Evolutionary conservation across 2,329 filamentous ascomycete species (phyloP), one percentile per base, ranked within the genome.

Genomic region (Cephalotrichum gorgonifer): DNA sequence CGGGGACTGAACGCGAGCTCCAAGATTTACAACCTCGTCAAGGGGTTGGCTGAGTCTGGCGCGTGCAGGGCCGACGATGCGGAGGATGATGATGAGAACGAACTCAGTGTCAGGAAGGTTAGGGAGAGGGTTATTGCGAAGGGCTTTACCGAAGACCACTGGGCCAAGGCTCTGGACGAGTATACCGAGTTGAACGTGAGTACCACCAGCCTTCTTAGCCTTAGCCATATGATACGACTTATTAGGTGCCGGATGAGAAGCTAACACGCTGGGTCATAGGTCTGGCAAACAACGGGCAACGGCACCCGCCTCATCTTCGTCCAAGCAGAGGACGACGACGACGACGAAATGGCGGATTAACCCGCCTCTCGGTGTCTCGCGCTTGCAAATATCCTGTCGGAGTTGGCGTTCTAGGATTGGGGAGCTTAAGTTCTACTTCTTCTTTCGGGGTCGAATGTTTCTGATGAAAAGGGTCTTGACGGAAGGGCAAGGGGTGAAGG

Each of bases 71-170:
- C 88, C 43, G 86, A 85, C 30, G 75, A 76, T 26, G 75, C 63
- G 57, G 78, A 57, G 72, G 86, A 69, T 4, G 74, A 75, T 0
- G 73, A 74, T 3, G 62, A 65, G 31, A 63, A 76, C 20, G 90
- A 96, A 66, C 70, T 98, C 58, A 93, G 85, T 65, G 78, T 98
- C 72, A 79, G 86, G 56, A 86, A 88, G 67, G 88, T 98, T 52
- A 81, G 90, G 64, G 90, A 96, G 67, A 74, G 93, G 55, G 89
- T 98, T 27, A 76, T 97, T 58, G 93, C 90, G 48, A 96, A 95
- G 76, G 93, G 93, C 3, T 98, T 96, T 66, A 98, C 91, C 0
- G 85, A 89, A 55, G 88, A 97, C 66, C 90, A 98, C 66, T 89
- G 95, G 70, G 76, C 86, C 60, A 78, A 79, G 56, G 85, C 90